phyloP scores from a whole-genome alignment of 331 rosid genomes.

The Pyracantha coccinea region DNA sequence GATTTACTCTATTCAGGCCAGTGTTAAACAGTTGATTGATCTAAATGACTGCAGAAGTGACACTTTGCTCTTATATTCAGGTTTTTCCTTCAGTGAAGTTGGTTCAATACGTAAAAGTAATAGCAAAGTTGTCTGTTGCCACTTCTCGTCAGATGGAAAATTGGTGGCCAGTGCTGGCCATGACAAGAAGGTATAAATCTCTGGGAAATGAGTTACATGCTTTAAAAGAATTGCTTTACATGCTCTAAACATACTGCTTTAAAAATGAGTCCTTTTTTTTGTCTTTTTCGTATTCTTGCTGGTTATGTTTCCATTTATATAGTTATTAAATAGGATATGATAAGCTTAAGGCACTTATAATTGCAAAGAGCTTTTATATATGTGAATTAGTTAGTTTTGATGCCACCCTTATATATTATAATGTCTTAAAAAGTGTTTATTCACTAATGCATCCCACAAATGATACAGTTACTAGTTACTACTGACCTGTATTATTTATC shows the following conservation, averaged over 20 bases:
- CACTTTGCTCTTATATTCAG: constrained; percentile 36
- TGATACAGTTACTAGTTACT: background rate
- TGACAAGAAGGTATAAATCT: constrained; percentile 78
- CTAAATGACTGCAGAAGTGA: constrained; percentile 12
- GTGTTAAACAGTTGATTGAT: background rate
- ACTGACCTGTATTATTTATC: background rate
- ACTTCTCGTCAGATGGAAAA: constrained; percentile 95
- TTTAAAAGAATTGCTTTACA: constrained; percentile 1
- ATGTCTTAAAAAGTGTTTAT: background rate
- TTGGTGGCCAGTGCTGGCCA: constrained; percentile 94
- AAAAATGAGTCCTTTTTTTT: background rate
- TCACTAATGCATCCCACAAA: background rate
- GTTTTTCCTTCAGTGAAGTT: constrained; percentile 66
- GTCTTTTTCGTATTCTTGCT: background rate
- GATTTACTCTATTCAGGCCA: background rate
- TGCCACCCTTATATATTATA: background rate
- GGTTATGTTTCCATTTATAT: no score
- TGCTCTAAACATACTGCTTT: background rate
- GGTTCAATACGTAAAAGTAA: constrained; percentile 70
- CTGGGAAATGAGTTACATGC: constrained; percentile 11
- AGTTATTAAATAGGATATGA: no score
- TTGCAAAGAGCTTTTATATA: background rate
- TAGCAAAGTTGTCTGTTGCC: constrained; percentile 81
- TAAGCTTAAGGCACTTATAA: no score
- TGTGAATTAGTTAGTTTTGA: background rate